Base-by-base conservation (phyloP, 352 stramenopile genomes). In the Phytophthora multivora region DNA sequence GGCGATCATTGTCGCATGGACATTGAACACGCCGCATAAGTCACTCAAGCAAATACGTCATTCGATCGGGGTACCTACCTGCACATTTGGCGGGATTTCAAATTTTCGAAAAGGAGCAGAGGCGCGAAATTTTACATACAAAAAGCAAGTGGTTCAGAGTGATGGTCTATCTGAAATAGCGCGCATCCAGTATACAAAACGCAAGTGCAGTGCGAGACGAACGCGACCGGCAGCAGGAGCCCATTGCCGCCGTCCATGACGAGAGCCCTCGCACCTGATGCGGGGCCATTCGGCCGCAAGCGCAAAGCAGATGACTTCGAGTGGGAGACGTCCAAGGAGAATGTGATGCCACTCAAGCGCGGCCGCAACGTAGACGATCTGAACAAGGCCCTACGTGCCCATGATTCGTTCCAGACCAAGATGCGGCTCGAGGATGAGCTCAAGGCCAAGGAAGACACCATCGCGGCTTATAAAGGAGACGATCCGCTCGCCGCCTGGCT, bases 251-350 rank as follows among this genome's bases (percentile, higher is more conserved):
- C 48, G 40, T n/a, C 18, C 58, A 59, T 59, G 70, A 66, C 39
- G 69, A 74, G 40, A 52, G 41, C 35, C 31, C 9, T 23, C n/a
- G 43, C 51, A 19, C 36, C 5, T 2, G 43, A 61, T 16, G 35
- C 16, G 4, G 38, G 10, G 16, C 8, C 23, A 28, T 54, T 39
- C 21, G 56, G 42, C 23, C 62, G 55, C 16, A 82, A 82, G 70
- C 73, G 73, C 53, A 73, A 71, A 45, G 39, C 46, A 10, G 66
- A 78, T 48, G 74, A 77, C 39, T 95, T 92, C 59, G 80, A 86
- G 71, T 96, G 87, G 87, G 87, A 96, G 66, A 79, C 71, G 61
- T 86, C 83, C 30, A 96, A 96, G 59, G 87, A 96, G 65, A 96
- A 96, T 60, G 84, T 96, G n/a, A 79, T 92, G 75, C 87, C 87